Percentiles rank a stretch among this genome's conserved stretches.
These are phyloP conservation scores for Rugosomyces carneus DNA, from an alignment of 1,284 basidiomycete species.

Conservation along the genomic window DNA sequence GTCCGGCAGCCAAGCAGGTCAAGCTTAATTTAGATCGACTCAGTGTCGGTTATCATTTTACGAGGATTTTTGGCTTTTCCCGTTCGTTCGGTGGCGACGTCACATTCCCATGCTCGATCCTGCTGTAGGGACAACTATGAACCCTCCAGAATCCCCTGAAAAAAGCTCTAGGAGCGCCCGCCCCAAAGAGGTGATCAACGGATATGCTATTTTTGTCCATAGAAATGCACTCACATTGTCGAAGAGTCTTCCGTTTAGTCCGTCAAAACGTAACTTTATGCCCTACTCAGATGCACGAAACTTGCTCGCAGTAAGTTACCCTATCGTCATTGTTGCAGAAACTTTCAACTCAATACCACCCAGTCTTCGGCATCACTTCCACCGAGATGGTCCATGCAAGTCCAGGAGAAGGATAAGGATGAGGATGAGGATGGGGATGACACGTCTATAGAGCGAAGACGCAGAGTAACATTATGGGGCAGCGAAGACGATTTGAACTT, in stretches of 20 bases:
- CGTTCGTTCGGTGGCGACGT: background rate
- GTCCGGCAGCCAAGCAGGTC: background rate
- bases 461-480: conserved; percentile 1
- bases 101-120: too few species aligned
- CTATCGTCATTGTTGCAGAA: too few species aligned
- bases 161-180: background rate
- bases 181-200: background rate
- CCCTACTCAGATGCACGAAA: conserved; percentile 13
- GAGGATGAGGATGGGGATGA: background rate
- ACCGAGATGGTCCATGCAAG: background rate
- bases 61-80: background rate
- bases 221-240: background rate
- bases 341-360: conserved; percentile 1
- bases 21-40: background rate
- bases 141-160: too few species aligned
- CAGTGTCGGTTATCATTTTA: background rate
- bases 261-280: background rate
- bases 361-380: conserved; percentile 9
- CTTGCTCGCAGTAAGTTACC: conserved; percentile 8
- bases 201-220: too few species aligned
- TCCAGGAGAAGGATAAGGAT: too few species aligned
- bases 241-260: background rate
- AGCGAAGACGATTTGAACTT: conserved; percentile 5
- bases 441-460: background rate
- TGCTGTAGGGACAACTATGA: too few species aligned